Evolutionary conservation across 2,329 filamentous ascomycete genomes (phyloP).

Genomic region (Aspergillus chevalieri): DNA sequence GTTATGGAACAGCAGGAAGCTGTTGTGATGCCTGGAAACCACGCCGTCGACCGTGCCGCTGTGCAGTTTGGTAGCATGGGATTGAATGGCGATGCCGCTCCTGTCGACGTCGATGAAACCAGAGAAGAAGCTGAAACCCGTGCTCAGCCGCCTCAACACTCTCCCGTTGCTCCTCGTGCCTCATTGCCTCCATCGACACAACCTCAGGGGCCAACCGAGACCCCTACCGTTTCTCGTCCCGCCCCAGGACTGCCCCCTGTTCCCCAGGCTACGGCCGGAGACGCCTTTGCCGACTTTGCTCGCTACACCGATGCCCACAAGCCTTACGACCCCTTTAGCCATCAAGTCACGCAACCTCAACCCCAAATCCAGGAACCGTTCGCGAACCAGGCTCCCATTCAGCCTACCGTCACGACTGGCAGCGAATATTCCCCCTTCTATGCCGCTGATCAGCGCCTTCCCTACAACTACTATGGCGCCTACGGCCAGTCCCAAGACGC

Average conservation of each 20-base stretch:
- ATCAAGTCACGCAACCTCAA: slow-evolving; percentile 59
- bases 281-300: slow-evolving; percentile 48
- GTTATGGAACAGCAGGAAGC: slow-evolving; percentile 93
- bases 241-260: slow-evolving; percentile 58
- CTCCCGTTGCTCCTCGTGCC: slow-evolving; percentile 78
- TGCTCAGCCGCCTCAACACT: slow-evolving; percentile 86
- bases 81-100: slow-evolving; percentile 59
- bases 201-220: slow-evolving; percentile 27
- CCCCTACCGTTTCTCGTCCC: slow-evolving; percentile 49
- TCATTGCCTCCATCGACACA: slow-evolving; percentile 67
- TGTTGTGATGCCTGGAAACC: slow-evolving; percentile 96
- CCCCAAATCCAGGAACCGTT: slow-evolving; percentile 59
- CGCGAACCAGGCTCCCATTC: slow-evolving; percentile 50
- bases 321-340: slow-evolving; percentile 78
- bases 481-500: slow-evolving; percentile 69
- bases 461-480: slow-evolving; percentile 66
- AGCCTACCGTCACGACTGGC: slow-evolving; percentile 53
- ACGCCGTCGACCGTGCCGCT: slow-evolving; percentile 83
- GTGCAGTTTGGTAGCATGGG: slow-evolving; percentile 97
- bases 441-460: slow-evolving; percentile 67
- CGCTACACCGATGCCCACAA: slow-evolving; percentile 61
- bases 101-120: slow-evolving; percentile 78
- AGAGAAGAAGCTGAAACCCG: slow-evolving; percentile 93
- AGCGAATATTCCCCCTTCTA: slow-evolving; percentile 82
- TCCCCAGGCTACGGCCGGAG: slow-evolving; percentile 48